These are phyloP conservation scores for Penicillium sp. DNA, from an alignment of 2,329 filamentous ascomycete genomes.

Conservation along the genomic window DNA sequence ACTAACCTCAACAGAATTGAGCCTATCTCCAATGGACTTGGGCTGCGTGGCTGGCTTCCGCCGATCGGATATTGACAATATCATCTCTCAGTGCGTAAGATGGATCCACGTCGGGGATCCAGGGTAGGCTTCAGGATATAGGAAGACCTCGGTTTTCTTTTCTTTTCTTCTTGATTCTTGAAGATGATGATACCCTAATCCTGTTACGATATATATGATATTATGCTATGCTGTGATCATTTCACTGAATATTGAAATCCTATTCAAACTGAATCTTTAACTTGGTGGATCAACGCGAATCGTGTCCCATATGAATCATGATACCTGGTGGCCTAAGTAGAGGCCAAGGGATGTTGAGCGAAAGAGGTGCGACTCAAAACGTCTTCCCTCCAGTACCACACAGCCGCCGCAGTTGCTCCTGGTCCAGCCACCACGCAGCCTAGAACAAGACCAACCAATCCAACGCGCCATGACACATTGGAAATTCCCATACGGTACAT, in stretches of 20 bases:
- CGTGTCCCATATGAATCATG: background rate
- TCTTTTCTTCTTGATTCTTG: no score
- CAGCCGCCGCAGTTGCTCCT: slow-evolving; percentile 18
- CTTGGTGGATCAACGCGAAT: no score
- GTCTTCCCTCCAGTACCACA: slow-evolving; percentile 27
- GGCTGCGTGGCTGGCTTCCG: slow-evolving; percentile 19
- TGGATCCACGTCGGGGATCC: background rate
- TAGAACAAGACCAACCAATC: slow-evolving; percentile 5
- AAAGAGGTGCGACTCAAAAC: slow-evolving; percentile 9
- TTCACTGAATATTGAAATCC: no score
- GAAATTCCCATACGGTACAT: slow-evolving; percentile 21
- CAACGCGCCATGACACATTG: slow-evolving; percentile 6
- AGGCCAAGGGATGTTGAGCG: background rate
- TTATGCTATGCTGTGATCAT: no score
- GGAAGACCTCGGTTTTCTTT: background rate
- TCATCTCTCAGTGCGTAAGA: slow-evolving; percentile 8
- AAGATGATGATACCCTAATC: background rate
- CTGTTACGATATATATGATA: no score
- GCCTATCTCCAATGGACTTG: slow-evolving; percentile 10
- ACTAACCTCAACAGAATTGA: slow-evolving; percentile 7
- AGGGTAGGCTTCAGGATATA: background rate
- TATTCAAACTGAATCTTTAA: no score
- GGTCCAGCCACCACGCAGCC: slow-evolving; percentile 20
- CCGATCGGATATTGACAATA: slow-evolving; percentile 14
- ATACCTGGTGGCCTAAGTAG: background rate